These are phyloP conservation scores for Solanum raphanifolium DNA, from an alignment of 257 asterid species.

Conservation along the genomic window DNA sequence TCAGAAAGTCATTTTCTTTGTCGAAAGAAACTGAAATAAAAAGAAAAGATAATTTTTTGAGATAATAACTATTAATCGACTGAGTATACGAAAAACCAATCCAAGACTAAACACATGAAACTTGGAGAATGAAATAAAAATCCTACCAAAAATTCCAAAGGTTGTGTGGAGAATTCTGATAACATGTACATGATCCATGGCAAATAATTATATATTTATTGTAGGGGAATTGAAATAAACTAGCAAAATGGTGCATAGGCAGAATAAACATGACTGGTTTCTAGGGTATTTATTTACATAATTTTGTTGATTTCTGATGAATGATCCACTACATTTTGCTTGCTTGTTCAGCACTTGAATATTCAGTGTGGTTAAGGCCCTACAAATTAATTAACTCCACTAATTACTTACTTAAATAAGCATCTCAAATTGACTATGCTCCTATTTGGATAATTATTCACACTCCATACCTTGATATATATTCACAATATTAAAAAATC, in stretches of 20 bases:
- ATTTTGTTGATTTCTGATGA: not conserved
- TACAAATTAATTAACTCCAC: not conserved
- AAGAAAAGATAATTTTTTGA: not conserved
- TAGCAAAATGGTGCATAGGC: not conserved
- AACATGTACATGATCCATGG: not conserved
- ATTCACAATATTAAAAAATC: not conserved
- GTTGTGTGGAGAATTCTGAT: not conserved
- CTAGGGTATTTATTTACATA: not conserved
- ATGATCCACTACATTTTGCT: not conserved
- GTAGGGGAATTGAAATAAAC: too few relatives aligned
- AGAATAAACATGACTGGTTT: not conserved
- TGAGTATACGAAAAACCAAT: not conserved
- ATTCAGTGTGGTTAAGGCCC: not conserved
- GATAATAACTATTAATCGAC: not conserved
- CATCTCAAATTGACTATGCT: not conserved
- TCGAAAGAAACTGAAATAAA: not conserved
- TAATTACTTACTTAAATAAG: not conserved
- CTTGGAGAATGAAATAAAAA: not conserved
- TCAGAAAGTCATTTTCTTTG: fast-evolving
- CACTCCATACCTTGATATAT: too few relatives aligned
- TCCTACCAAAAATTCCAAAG: constrained; percentile 7
- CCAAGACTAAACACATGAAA: not conserved
- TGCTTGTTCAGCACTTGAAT: not conserved
- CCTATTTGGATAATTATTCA: not conserved
- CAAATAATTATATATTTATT: not conserved